Evolutionary conservation across 2,329 filamentous ascomycete species (phyloP).

Genomic region (Exophiala xenobiotica): DNA sequence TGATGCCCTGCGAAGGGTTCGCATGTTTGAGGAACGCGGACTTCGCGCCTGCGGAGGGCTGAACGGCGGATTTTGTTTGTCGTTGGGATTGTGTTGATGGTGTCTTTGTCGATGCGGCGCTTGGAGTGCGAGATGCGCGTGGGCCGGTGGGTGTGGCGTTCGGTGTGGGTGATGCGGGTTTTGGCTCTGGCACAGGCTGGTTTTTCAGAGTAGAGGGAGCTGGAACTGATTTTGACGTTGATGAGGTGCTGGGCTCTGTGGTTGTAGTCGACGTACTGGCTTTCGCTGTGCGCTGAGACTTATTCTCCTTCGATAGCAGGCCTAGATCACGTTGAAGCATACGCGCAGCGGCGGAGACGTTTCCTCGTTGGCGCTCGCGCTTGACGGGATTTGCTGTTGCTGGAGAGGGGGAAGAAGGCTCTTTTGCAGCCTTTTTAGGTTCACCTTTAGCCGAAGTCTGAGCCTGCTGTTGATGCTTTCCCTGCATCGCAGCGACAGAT

Average conservation of each 20-base stretch:
- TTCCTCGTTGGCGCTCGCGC: slow-evolving; percentile 55
- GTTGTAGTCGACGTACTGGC: slow-evolving; percentile 8
- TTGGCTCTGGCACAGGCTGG: slow-evolving; percentile 36
- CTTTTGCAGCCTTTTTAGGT: slow-evolving; percentile 33
- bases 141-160: slow-evolving; percentile 28
- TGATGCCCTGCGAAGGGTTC: slow-evolving; percentile 88
- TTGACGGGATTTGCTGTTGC: slow-evolving; percentile 40
- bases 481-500: slow-evolving; percentile 38
- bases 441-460: slow-evolving; percentile 38
- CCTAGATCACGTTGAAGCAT: slow-evolving; percentile 65
- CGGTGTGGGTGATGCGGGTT: slow-evolving; percentile 15
- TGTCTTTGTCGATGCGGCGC: slow-evolving; percentile 15
- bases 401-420: not conserved
- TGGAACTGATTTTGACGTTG: slow-evolving; percentile 32
- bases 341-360: slow-evolving; percentile 53
- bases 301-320: slow-evolving; percentile 37
- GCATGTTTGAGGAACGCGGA: slow-evolving; percentile 79
- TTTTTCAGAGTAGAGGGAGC: slow-evolving; percentile 34
- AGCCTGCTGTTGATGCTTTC: slow-evolving; percentile 29
- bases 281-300: slow-evolving; percentile 19
- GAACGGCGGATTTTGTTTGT: slow-evolving; percentile 33
- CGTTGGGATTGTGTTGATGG: slow-evolving; percentile 12
- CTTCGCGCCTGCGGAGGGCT: slow-evolving; percentile 51
- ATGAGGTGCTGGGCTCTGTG: slow-evolving; percentile 28
- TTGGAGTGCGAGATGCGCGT: slow-evolving; percentile 22